These are phyloP conservation scores for Vaccinium darrowii DNA, from an alignment of 148 eudicot genomes.

Conservation along the genomic window DNA sequence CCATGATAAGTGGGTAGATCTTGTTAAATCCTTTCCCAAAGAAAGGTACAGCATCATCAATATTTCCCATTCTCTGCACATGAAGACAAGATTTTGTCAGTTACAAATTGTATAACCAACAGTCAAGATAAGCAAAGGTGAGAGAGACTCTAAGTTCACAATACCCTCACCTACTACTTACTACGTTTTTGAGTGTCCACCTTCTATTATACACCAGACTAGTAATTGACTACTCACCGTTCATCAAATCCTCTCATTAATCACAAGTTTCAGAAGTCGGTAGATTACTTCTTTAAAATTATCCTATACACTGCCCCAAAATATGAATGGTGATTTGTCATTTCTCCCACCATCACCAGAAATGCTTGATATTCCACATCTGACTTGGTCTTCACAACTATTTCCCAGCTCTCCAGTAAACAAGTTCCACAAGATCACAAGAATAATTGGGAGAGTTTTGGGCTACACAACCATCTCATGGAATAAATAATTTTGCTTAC, in stretches of 20 bases:
- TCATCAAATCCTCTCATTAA: neutral
- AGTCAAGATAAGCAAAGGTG: neutral
- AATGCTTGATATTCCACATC: too few relatives aligned
- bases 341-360: too few relatives aligned
- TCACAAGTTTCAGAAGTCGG: neutral
- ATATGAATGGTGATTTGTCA: too few relatives aligned
- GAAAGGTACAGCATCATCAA: constrained; percentile 96
- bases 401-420: too few relatives aligned
- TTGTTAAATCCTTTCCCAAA: constrained; percentile 89
- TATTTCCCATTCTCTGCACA: constrained; percentile 90
- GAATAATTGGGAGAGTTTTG: too few relatives aligned
- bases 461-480: too few relatives aligned
- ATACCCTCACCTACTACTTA: neutral
- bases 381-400: too few relatives aligned
- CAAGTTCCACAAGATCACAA: too few relatives aligned
- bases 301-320: neutral
- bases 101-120: neutral
- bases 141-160: neutral
- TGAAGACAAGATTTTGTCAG: constrained; percentile 5
- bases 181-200: neutral
- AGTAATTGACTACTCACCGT: neutral
- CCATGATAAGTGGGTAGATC: constrained; percentile 94
- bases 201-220: neutral
- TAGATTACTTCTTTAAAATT: neutral
- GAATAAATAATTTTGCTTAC: too few relatives aligned